Percentiles rank a stretch among this genome's conserved stretches.
These are phyloP conservation scores for Sarocladium strictum DNA, from an alignment of 2,329 filamentous ascomycete species.

Conservation along the genomic window DNA sequence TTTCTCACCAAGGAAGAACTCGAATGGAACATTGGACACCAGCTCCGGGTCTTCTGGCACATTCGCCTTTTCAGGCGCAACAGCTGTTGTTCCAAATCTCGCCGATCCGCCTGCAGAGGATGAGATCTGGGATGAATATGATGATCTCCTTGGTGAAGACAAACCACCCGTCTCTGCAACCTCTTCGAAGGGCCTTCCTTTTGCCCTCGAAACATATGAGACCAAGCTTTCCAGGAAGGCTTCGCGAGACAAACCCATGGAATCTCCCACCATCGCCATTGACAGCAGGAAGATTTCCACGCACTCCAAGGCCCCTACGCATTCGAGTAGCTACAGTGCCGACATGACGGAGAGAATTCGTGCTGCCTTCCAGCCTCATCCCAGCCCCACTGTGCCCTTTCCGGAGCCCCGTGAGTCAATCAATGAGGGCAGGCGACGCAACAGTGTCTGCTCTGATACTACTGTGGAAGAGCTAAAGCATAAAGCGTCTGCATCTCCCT, in stretches of 20 bases:
- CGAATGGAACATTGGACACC: slow-evolving; percentile 47
- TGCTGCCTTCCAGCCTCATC: slow-evolving; percentile 38
- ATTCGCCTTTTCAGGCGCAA: slow-evolving; percentile 54
- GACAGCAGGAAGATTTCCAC: slow-evolving; percentile 25
- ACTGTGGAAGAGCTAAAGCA: slow-evolving; percentile 20
- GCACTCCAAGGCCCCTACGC: slow-evolving; percentile 27
- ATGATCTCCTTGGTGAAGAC: slow-evolving; percentile 66
- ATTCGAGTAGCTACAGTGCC: slow-evolving; percentile 48
- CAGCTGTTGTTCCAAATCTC: slow-evolving; percentile 58
- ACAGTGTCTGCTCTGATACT: slow-evolving; percentile 21
- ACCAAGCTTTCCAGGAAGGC: slow-evolving; percentile 23
- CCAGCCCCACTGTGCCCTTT: slow-evolving; percentile 36
- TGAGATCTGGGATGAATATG: slow-evolving; percentile 91
- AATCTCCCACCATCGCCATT: slow-evolving; percentile 41
- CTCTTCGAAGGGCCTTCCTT: slow-evolving; percentile 50
- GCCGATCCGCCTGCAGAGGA: slow-evolving; percentile 66
- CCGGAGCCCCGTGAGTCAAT: slow-evolving; percentile 16
- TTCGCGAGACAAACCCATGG: slow-evolving; percentile 28
- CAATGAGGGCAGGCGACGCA: slow-evolving; percentile 18
- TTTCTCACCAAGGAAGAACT: slow-evolving; percentile 69
- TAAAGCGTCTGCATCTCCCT: slow-evolving; percentile 28
- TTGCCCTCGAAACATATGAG: slow-evolving; percentile 48
- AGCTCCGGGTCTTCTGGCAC: slow-evolving; percentile 61
- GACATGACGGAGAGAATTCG: slow-evolving; percentile 50
- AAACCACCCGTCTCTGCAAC: slow-evolving; percentile 45